A percentile compares a stretch with the other conserved stretches of the same genome.
phyloP scores from a whole-genome alignment of 108 stramenopile species.

The Fragilaria radians region DNA sequence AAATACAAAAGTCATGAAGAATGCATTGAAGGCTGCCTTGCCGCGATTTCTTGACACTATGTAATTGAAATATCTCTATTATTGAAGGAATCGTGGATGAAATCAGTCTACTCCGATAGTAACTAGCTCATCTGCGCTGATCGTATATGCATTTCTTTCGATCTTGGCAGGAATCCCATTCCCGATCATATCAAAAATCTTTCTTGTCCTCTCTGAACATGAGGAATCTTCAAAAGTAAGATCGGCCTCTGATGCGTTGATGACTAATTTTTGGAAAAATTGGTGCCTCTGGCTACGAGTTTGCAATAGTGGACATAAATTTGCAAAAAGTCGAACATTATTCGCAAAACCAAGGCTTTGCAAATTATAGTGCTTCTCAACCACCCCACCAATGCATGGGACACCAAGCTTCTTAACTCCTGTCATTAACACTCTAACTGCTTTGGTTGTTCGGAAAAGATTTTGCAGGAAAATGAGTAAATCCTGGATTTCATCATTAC shows the following conservation, averaged over 20 bases:
- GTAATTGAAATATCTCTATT: too few relatives aligned
- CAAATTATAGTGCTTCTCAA: conserved; percentile 45
- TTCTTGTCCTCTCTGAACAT: conserved; percentile 12
- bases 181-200: conserved; percentile 34
- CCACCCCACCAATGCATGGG: conserved; percentile 43
- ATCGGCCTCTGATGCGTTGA: conserved; percentile 24
- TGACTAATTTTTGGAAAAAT: conserved; percentile 27
- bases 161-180: conserved; percentile 53
- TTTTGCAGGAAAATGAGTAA: conserved; percentile 59
- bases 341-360: conserved; percentile 55
- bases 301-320: conserved; percentile 63
- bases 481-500: conserved; percentile 41
- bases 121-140: too few relatives aligned
- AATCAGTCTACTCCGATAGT: too few relatives aligned
- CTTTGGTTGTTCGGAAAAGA: conserved; percentile 52
- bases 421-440: conserved; percentile 55
- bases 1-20: too few relatives aligned
- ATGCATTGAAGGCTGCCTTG: too few relatives aligned
- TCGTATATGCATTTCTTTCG: conserved; percentile 47
- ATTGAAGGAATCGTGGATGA: too few relatives aligned
- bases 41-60: too few relatives aligned
- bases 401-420: conserved; percentile 31
- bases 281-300: conserved; percentile 51
- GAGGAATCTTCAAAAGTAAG: conserved; percentile 21
- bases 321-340: conserved; percentile 56